Base-by-base conservation (phyloP, 2,329 filamentous ascomycete genomes). In the Epicoccum nigrum region DNA sequence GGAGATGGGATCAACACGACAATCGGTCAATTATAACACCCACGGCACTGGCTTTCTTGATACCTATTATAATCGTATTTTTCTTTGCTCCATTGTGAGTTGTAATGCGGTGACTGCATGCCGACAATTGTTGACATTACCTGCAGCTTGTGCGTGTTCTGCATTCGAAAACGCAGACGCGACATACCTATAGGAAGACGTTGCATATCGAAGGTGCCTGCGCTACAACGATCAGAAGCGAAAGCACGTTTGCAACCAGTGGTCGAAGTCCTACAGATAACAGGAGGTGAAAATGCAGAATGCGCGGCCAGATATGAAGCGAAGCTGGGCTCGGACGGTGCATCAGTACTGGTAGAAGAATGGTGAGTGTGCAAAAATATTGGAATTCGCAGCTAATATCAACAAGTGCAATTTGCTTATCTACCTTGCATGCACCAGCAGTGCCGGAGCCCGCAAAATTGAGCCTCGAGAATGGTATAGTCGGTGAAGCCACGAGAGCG, bases 391-490 rank as follows among this genome's bases (percentile, higher is more conserved):
- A 20, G 7, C 51, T 65, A 34, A 16, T 52, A 66, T 45, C 17
- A 21, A 11, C 6, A 45, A 71, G 68, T 50, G 64, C 67, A 16
- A 70, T 71, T 42, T 71, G 67, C 54, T 67, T 71, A 7, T 70
- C 64, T 4, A 54, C 61, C 2, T 56, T 71, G 7, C 51, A 62
- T 16, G 55, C 58, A 12, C 68, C 66, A 2, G 55, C 62, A 7
- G 64, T 59, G 1, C 68, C 68, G 1, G 64, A 65, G 25, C 64
- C 68, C 9, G 67, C 56, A 7, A 63, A 63, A 41, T 40, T 68
- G 9, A 42, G 16, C 37, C 39, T 46, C 7, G 41, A 54, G n/a
- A 33, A 53, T 34, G 25, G 44, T 9, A 40, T 45, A 21, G 17
- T 51, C 30, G 55, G 61, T 15, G 43, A 34, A 17, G 49, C 51